Base-by-base conservation (phyloP, 139 green algal genomes). In the Micractinium conductrix region DNA sequence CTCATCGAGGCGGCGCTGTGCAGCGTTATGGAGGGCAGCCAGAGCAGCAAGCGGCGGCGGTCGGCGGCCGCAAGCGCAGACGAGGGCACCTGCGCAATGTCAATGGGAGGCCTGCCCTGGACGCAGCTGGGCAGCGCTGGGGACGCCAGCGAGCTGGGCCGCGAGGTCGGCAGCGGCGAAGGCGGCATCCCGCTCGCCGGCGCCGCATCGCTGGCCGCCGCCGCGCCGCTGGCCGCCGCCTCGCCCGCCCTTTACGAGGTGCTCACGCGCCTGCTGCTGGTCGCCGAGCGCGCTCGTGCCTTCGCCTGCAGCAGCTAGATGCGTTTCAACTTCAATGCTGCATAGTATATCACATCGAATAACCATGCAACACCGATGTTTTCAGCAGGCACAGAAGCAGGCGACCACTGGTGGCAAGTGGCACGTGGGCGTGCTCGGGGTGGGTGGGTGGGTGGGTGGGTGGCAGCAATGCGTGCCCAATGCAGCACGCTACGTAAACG, bases 261-360 rank as follows among this genome's bases (percentile, higher is more conserved):
- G 26, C 76, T 82, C 14, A 72, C 76, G 2, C 55, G 76, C n/a
- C n/a, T n/a, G 19, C 76, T 82, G 38, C 76, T 82, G 38, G 37
- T 82, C 22, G 28, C 42, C 0, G 76, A 82, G 8, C 76, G 76
- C 55, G n/a, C n/a, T n/a, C n/a, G n/a, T n/a, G n/a, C n/a, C n/a
- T n/a, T n/a, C n/a, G n/a, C n/a, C n/a, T n/a, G n/a, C n/a, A n/a
- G n/a, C n/a, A n/a, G n/a, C n/a, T n/a, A n/a, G n/a, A n/a, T n/a
- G n/a, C n/a, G n/a, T n/a, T n/a, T n/a, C n/a, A n/a, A n/a, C n/a
- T n/a, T n/a, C n/a, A 44, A 33, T 8, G 60, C 33, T 37, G 60
- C 60, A 4, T 37, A 8, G 21, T 44, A 43, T 40, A 1, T 28
- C 4, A 26, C 28, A 7, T 8, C 10, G 35, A 19, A 43, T 26